Evolutionary conservation across 768 basidiomycete species (phyloP).

Genomic region (Saitozyma sp.): DNA sequence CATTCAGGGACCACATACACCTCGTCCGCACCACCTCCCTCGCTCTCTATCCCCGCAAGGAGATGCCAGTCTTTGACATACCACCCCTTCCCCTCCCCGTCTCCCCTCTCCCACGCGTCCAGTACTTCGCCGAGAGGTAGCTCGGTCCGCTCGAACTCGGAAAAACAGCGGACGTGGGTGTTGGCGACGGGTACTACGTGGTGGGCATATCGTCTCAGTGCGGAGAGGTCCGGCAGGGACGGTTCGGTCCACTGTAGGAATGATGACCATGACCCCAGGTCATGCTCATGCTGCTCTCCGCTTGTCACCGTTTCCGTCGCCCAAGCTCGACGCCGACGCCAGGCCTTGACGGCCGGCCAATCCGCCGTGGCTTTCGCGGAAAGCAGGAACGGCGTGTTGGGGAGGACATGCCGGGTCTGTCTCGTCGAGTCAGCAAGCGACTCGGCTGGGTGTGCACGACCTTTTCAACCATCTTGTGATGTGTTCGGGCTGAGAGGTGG

Average conservation of each 20-base stretch:
- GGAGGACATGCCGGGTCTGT: no score
- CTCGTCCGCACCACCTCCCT: conserved; percentile 29
- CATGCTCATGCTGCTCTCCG: no score
- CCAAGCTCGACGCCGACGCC: no score
- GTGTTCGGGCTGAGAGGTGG: no score
- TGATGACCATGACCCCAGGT: no score
- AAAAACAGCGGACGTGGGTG: conserved; percentile 35
- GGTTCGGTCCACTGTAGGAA: not conserved
- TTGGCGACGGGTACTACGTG: conserved; percentile 46
- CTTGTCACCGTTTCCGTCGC: no score
- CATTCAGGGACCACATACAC: conserved; percentile 47
- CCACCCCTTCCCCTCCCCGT: conserved; percentile 15
- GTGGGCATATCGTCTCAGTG: conserved; percentile 33
- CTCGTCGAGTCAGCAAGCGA: no score
- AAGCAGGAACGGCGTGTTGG: no score
- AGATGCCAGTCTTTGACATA: conserved; percentile 55
- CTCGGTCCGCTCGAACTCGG: conserved; percentile 48
- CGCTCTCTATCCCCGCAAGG: conserved; percentile 35
- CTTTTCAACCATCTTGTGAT: no score
- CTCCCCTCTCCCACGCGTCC: conserved; percentile 42
- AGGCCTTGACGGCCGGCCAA: no score
- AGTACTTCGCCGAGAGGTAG: conserved; percentile 41
- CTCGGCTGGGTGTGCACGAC: no score
- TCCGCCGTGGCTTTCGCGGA: no score
- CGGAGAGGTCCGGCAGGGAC: conserved; percentile 25